Percentiles rank a stretch among this genome's conserved stretches.
Conservation (phyloP, 1,284 basidiomycete species). For the Violaceomyces palustris region DNA sequence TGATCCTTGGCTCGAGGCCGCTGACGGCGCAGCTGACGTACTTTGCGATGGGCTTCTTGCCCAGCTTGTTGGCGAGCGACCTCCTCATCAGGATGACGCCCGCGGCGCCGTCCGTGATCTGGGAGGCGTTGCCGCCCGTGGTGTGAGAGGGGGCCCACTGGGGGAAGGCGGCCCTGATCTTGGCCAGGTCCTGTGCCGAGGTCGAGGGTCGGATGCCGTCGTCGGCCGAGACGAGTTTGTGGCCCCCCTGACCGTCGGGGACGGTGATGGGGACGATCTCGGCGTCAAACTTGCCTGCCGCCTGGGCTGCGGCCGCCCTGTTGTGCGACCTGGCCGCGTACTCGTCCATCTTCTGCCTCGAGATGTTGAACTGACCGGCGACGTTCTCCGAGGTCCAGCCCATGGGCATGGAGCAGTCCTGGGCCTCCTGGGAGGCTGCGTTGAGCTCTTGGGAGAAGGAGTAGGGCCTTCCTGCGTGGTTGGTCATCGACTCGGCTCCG, state of each 20-base stretch:
- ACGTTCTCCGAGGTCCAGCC: slow-evolving; percentile 80
- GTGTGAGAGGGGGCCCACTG: slow-evolving; percentile 75
- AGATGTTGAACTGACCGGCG: slow-evolving; percentile 67
- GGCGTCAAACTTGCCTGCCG: slow-evolving; percentile 64
- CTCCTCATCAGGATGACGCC: slow-evolving; percentile 82
- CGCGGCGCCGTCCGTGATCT: slow-evolving; percentile 79
- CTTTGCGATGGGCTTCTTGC: slow-evolving; percentile 69
- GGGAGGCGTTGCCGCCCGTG: slow-evolving; percentile 80
- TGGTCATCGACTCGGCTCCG: slow-evolving; percentile 74
- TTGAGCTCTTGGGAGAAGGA: slow-evolving; percentile 29
- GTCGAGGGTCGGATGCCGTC: slow-evolving; percentile 77
- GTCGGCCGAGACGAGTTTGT: slow-evolving; percentile 65
- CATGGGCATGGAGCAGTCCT: slow-evolving; percentile 63
- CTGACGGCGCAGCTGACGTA: slow-evolving; percentile 70
- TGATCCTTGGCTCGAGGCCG: slow-evolving; percentile 70
- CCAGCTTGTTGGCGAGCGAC: slow-evolving; percentile 72
- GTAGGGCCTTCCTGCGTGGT: slow-evolving; percentile 24
- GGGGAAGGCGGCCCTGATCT: slow-evolving; percentile 75
- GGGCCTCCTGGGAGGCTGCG: slow-evolving; percentile 28
- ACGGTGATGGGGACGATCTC: slow-evolving; percentile 68
- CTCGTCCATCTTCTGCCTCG: slow-evolving; percentile 76
- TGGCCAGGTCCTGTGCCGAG: slow-evolving; percentile 65
- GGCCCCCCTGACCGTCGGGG: slow-evolving; percentile 58
- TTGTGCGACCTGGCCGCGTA: slow-evolving; percentile 77
- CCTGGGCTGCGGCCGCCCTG: slow-evolving; percentile 63